Evolutionary conservation across 2,329 filamentous ascomycete species (phyloP), one percentile per base, ranked within the genome.

Genomic region (Clathrospora elynae): DNA sequence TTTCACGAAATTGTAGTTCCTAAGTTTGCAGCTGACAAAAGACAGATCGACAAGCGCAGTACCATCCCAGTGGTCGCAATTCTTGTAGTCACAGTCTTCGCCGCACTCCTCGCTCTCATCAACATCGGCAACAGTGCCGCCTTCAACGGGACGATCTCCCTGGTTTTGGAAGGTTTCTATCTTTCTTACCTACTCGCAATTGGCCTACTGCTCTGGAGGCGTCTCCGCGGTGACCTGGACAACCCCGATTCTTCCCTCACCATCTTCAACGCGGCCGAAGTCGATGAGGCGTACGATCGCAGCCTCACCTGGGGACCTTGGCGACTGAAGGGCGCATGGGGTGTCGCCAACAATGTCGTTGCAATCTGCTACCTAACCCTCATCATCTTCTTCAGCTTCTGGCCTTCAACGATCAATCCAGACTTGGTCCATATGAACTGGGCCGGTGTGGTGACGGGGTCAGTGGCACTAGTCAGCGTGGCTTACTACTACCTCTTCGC

Each of bases 61-160:
- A 65, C 64, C 7, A 68, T 67, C n/a, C 76, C 76, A 5, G 67
- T 78, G 6, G 71, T 77, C 35, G 69, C 75, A 2, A 73, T 79
- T 41, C 57, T 75, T 38, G 64, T 76, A 5, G 74, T 76, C 2
- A 70, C 76, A 4, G 54, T 71, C 8, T 66, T 73, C 25, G 72
- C 73, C 12, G 62, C 68, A 4, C 66, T 78, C 3, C 70, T 80
- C 24, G 72, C 73, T 1, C 62, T 80, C 16, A 78, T 80, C 67
- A 79, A 78, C 53, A 73, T 80, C 39, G 77, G 75, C 30, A 77
- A 75, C n/a, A 60, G 65, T 13, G 57, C 53, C 1, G 65, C 66
- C 11, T 68, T 70, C 52, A 68, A 67, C 38, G 66, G 63, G 14
- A 67, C 64, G 3, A 65, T 68, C 19, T 67, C 62, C 22, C 53